Base-by-base conservation (phyloP, 768 basidiomycete genomes). In the Russula compacta region DNA sequence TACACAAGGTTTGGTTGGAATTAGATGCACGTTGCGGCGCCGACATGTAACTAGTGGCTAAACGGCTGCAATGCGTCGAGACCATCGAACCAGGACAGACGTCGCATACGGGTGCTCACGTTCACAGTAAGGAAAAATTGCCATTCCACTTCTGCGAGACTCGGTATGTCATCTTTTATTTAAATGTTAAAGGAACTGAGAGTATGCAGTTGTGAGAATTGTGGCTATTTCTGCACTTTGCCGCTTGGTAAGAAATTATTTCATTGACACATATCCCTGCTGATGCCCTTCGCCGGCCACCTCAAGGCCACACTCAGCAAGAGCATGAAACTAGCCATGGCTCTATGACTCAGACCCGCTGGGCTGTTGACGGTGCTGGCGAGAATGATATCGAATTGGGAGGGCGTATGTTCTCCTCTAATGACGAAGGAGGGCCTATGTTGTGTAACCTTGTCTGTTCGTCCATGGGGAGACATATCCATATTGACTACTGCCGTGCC, bases 251-350 rank as follows among this genome's bases (percentile, higher is more conserved):
- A 40, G 72, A 55, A 5, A 4, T 14, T 10, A 4, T 0, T 53
- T 14, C 32, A 33, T 17, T 4, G 21, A 32, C n/a, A 29, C 17
- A 5, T 15, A 19, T 42, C 1, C 33, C 12, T 15, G 17, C 32
- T 63, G 38, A 49, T 11, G 5, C 14, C 35, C n/a, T 11, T 44
- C 21, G 32, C 58, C 2, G 29, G n/a, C 15, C 7, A 7, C 35
- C n/a, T 44, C 21, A 51, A 85, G 84, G 80, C 0, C 84, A 86
- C 59, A 58, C 80, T 0, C 83, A 85, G 59, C 75, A 78, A 63
- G 81, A 83, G 48, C 84, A 86, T 42, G 83, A 84, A 47, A 86
- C 84, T 0, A 75, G 75, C 15, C 84, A 86, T 59, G 85, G 84
- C 6, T 83, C 82, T 1, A 85, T 85, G 83, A 79, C 81, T 0